Conservation (phyloP, 306 rosid species). For the peach (Prunus persica) region Prunus_persica_NCBIv2 NC_034011.1:26326501-26327000, state of each 20-base stretch:
- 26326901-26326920: not conserved
- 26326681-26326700: not conserved
- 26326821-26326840: not conserved
- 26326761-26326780: not conserved
- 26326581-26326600: not conserved
- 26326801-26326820: not conserved
- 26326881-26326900: not conserved
- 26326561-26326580: not conserved
- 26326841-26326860: constrained; percentile 14
- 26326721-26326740: not conserved
- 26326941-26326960: constrained; percentile 19
- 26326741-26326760: not conserved
- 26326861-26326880: constrained; percentile 29
- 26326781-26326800: not conserved
- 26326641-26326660: not conserved
- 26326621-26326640: not conserved
- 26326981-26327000: constrained; percentile 5
- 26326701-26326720: not conserved
- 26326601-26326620: not conserved
- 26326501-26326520: not conserved
- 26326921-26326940: constrained; percentile 16
- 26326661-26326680: not conserved
- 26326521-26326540: not conserved
- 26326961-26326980: not conserved
- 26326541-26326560: not conserved